Conservation (phyloP, 129 eudicot species). For the Erigeron canadensis region DNA sequence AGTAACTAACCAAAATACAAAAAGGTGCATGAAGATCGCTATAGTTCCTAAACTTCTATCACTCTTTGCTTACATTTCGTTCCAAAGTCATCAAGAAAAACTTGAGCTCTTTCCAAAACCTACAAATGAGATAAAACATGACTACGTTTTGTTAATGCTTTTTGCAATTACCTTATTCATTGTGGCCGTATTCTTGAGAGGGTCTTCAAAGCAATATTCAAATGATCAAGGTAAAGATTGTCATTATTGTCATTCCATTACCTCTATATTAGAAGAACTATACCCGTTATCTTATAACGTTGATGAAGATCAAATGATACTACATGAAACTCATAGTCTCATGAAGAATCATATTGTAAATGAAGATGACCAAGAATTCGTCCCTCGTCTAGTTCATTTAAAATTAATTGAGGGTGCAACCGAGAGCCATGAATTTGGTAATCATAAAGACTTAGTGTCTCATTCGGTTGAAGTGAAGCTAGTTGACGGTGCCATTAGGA, state of each 20-base stretch:
- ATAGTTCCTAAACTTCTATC: constrained; percentile 12
- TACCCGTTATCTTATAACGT: constrained; percentile 25
- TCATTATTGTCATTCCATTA: neutral
- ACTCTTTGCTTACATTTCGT: constrained; percentile 22
- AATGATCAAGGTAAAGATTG: neutral
- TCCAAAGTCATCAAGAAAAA: constrained; percentile 7
- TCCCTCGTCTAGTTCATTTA: constrained; percentile 25
- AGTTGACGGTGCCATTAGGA: constrained; percentile 19
- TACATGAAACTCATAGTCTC: constrained; percentile 15
- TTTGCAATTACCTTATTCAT: constrained; percentile 25
- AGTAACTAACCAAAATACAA: neutral
- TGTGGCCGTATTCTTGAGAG: constrained; percentile 15
- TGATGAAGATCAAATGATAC: constrained; percentile 6
- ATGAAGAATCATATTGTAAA: neutral
- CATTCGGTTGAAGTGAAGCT: constrained; percentile 17
- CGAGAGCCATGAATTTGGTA: constrained; percentile 6
- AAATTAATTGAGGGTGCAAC: constrained; percentile 27
- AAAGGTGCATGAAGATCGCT: constrained; percentile 35
- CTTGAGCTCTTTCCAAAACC: constrained; percentile 17
- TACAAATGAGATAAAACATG: constrained; percentile 11
- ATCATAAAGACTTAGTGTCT: constrained; percentile 9
- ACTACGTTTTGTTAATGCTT: constrained; percentile 22
- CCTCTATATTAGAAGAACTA: constrained; percentile 9
- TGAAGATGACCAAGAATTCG: constrained; percentile 27
- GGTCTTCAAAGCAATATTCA: constrained; percentile 23